Conservation (phyloP, 31 red algal species). For the Pterothamnion heteromorphum region DNA sequence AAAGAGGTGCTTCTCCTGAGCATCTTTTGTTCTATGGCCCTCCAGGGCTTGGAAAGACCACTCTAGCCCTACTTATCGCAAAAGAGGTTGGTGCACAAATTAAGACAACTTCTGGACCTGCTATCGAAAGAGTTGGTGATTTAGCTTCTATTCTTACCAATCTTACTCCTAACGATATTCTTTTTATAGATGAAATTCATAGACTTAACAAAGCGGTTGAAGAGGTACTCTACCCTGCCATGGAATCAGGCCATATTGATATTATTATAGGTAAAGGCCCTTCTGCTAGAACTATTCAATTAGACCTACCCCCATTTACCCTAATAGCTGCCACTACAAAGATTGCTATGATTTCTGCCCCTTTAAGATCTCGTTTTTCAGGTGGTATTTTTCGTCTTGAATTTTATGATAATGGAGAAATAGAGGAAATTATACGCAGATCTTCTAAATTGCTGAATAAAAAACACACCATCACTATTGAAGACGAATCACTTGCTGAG, state of each 20-base stretch:
- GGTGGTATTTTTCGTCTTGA: slow-evolving; percentile 23
- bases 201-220: slow-evolving; percentile 32
- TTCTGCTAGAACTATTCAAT: slow-evolving; percentile 33
- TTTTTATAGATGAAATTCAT: slow-evolving; percentile 53
- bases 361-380: slow-evolving; percentile 37
- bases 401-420: slow-evolving; percentile 8
- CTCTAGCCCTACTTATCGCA: slow-evolving; percentile 39
- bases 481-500: slow-evolving; percentile 30
- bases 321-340: slow-evolving; percentile 40
- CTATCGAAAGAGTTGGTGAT: slow-evolving; percentile 21
- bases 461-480: background rate
- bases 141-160: slow-evolving; percentile 42
- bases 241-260: slow-evolving; percentile 38
- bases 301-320: slow-evolving; percentile 40
- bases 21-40: slow-evolving; percentile 48
- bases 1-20: slow-evolving; percentile 27
- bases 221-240: slow-evolving; percentile 44
- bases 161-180: slow-evolving; percentile 28
- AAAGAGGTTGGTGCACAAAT: slow-evolving; percentile 40
- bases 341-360: slow-evolving; percentile 27
- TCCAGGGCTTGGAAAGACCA: slow-evolving; percentile 48
- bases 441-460: slow-evolving; percentile 12
- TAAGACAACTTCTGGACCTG: slow-evolving; percentile 45
- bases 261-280: slow-evolving; percentile 40
- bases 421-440: slow-evolving; percentile 11